phyloP scores from a whole-genome alignment of 2,329 filamentous ascomycete genomes.

The Rhynchosporium graminicola region DNA sequence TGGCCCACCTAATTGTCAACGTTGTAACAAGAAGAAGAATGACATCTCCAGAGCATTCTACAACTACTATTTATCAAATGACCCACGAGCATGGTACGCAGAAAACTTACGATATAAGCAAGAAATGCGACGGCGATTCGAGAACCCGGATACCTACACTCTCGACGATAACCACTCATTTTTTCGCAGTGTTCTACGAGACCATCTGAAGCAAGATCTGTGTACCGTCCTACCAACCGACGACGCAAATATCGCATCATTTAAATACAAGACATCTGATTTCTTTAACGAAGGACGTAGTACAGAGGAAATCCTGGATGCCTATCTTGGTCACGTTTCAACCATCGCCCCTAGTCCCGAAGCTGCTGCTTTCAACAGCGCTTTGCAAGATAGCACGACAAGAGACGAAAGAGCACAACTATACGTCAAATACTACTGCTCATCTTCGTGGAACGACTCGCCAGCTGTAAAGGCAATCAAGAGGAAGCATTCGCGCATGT shows the following conservation, averaged over 20 bases:
- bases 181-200: slow-evolving; percentile 30
- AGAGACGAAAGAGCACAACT: slow-evolving; percentile 32
- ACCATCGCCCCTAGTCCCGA: slow-evolving; percentile 17
- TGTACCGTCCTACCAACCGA: slow-evolving; percentile 21
- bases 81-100: slow-evolving; percentile 32
- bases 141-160: slow-evolving; percentile 24
- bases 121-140: slow-evolving; percentile 31
- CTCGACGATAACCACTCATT: slow-evolving; percentile 32
- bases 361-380: slow-evolving; percentile 22
- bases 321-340: slow-evolving; percentile 21
- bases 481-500: slow-evolving; percentile 36
- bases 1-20: slow-evolving; percentile 31
- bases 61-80: slow-evolving; percentile 34
- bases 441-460: slow-evolving; percentile 24
- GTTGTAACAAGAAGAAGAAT: slow-evolving; percentile 31
- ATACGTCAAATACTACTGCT: slow-evolving; percentile 37
- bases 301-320: slow-evolving; percentile 26
- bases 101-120: slow-evolving; percentile 26
- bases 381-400: slow-evolving; percentile 29
- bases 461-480: slow-evolving; percentile 36
- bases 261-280: slow-evolving; percentile 2
- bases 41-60: slow-evolving; percentile 34
- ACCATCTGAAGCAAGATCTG: slow-evolving; percentile 33
- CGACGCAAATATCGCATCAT: slow-evolving; percentile 11
- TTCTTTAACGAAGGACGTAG: slow-evolving; percentile 22